Evolutionary conservation across 2,329 filamentous ascomycete species (phyloP).

Genomic region (Alternaria rosae): DNA sequence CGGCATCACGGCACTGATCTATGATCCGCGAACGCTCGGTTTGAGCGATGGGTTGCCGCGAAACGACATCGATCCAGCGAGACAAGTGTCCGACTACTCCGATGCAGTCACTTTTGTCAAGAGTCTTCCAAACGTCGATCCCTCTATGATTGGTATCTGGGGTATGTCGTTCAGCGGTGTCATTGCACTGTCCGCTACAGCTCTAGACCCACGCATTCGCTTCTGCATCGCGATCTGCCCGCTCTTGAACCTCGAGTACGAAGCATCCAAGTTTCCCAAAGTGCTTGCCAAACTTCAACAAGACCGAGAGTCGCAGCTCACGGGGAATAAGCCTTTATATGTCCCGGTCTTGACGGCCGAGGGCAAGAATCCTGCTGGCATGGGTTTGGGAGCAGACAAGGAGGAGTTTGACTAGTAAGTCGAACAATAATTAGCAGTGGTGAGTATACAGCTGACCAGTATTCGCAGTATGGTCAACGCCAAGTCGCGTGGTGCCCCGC

Average conservation of each 20-base stretch:
- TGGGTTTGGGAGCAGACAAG: too few species aligned
- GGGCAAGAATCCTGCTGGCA: conserved; percentile 5
- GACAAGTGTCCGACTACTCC: conserved; percentile 43
- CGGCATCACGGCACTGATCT: conserved; percentile 49
- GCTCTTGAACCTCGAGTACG: background rate
- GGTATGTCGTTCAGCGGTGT: conserved; percentile 45
- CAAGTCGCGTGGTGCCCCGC: too few species aligned
- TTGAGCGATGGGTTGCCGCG: conserved; percentile 51
- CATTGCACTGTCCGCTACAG: conserved; percentile 36
- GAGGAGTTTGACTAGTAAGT: too few species aligned
- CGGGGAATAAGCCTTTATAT: background rate
- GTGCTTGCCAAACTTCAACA: conserved; percentile 8
- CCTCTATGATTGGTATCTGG: conserved; percentile 45
- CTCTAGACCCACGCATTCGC: conserved; percentile 43
- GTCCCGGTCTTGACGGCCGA: conserved; percentile 7
- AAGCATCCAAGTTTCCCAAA: conserved; percentile 1
- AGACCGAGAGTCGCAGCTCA: conserved; percentile 12
- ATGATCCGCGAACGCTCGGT: conserved; percentile 50
- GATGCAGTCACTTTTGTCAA: conserved; percentile 48
- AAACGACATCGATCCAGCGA: conserved; percentile 48
- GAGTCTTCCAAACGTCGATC: conserved; percentile 30
- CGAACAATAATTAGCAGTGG: too few species aligned
- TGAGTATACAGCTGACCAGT: too few species aligned
- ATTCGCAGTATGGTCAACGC: too few species aligned
- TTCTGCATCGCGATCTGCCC: conserved; percentile 33